Evolutionary conservation across 2,329 filamentous ascomycete genomes (phyloP), one percentile per base, ranked within the genome.

Genomic region (Dothiorella sarmentorum): DNA sequence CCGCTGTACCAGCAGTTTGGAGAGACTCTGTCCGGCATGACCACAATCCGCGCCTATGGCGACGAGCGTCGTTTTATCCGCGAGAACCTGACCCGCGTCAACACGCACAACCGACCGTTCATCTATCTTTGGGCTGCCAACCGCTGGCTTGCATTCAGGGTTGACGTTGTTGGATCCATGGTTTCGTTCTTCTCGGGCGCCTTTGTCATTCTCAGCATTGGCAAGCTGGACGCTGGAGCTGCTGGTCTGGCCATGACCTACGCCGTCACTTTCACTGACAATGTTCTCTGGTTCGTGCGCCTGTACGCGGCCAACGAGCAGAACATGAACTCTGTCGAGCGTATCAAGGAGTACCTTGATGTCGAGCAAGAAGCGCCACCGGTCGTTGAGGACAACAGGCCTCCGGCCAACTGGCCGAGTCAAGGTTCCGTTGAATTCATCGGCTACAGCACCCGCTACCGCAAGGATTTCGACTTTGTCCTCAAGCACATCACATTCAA

Each of bases 251-350:
- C 94, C 4, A 79, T 99, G 67, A 96, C 91, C 52, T 99, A 99
- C 68, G 94, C 94, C 15, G 90, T 99, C 65, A 93, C 90, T 1
- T 99, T 99, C 68, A 96, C 92, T 0, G 94, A 99, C 73, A 97
- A 96, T 64, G 89, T 99, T 6, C 78, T 99, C 17, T 99, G 94
- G 94, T 86, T 97, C 58, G 92, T 99, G 27, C 87, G 94, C 45
- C 81, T 97, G 13, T 99, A 99, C 72, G 88, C 92, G 0, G 85
- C 90, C 69, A 97, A 97, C 68, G 94, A 99, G 76, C 94, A 99
- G 75, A 97, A 97, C 75, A 97, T 99, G 94, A 99, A 99, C 75
- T 93, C 93, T 2, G 92, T 97, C 49, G 94, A 99, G 76, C 90
- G 94, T 68, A 88, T 99, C 69, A 95, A 96, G 77, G 94, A 99